Evolutionary conservation across 2,329 filamentous ascomycete species (phyloP).

Genomic region (Diaporthe sp.): DNA sequence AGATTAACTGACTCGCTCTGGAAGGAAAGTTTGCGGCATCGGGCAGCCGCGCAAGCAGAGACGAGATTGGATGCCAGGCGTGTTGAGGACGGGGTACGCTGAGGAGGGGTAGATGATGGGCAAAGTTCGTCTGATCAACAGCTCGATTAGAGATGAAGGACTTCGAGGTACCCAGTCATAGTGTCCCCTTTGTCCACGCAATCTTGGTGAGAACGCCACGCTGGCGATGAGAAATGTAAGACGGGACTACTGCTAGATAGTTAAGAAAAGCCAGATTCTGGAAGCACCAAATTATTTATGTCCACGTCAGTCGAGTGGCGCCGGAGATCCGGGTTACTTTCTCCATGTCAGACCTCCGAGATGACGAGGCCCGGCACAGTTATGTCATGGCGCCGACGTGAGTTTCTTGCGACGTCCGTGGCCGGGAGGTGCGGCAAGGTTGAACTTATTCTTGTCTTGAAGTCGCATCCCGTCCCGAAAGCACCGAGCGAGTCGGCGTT

Average conservation of each 20-base stretch:
- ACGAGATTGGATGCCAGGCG: not conserved
- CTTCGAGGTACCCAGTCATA: not conserved
- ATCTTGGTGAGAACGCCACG: not conserved
- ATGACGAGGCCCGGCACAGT: not conserved
- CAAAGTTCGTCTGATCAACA: conserved; percentile 14
- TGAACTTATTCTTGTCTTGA: not conserved
- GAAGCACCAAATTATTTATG: not conserved
- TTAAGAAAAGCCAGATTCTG: not conserved
- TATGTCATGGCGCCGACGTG: not conserved
- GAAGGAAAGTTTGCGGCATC: not conserved
- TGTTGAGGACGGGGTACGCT: not conserved
- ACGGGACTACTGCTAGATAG: not conserved
- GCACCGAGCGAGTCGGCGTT: not conserved
- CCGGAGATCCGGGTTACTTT: not conserved
- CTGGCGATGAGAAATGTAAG: not conserved
- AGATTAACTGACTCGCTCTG: not conserved
- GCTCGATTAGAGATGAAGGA: not conserved
- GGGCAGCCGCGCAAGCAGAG: not conserved
- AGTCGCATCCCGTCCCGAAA: not conserved
- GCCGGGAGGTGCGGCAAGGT: conserved; percentile 1
- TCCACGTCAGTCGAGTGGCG: not conserved
- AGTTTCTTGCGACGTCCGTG: not conserved
- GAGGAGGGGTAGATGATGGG: not conserved
- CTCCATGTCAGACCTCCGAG: not conserved
- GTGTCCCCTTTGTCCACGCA: not conserved